Percentiles rank a stretch among this genome's conserved stretches.
phyloP scores from a whole-genome alignment of 225 moss, liverwort and hornwort genomes.

The Pseudoscleropodium purum region DNA sequence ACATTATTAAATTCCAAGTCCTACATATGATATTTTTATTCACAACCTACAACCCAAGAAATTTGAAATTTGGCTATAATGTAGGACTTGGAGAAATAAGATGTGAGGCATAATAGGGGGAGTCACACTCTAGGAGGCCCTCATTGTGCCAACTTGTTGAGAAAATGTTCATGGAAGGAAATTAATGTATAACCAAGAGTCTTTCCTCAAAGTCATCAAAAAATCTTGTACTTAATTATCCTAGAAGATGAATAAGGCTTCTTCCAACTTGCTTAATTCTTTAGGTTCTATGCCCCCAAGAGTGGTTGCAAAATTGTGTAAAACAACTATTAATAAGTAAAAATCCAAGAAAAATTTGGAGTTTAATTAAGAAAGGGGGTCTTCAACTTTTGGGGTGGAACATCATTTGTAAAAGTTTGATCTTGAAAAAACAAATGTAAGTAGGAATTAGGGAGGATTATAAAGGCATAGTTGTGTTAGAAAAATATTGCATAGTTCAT shows the following conservation, averaged over 20 bases:
- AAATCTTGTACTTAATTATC: not conserved
- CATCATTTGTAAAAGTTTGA: not conserved
- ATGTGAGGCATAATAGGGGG: not conserved
- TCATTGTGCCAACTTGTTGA: not conserved
- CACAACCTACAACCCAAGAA: not conserved
- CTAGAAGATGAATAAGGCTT: not conserved
- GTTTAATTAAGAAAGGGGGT: not conserved
- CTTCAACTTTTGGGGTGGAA: not conserved
- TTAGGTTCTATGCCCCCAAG: rapidly evolving
- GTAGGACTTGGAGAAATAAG: rapidly evolving
- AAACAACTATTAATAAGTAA: not conserved
- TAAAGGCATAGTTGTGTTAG: rapidly evolving
- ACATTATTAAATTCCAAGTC: not conserved
- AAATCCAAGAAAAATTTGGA: not conserved
- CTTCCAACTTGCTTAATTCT: not conserved
- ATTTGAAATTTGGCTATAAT: not conserved
- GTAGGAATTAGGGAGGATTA: not conserved
- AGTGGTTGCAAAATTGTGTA: not conserved
- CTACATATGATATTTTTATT: not conserved
- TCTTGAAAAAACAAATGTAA: rapidly evolving
- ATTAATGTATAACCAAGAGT: not conserved
- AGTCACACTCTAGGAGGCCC: rapidly evolving
- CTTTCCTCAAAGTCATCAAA: not conserved
- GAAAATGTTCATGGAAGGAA: not conserved
- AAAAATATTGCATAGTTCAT: rapidly evolving